A percentile compares a stretch with the other conserved stretches of the same genome.
Conservation (phyloP, 495 filamentous ascomycete genomes). For the Cercophora newfieldiana region DNA sequence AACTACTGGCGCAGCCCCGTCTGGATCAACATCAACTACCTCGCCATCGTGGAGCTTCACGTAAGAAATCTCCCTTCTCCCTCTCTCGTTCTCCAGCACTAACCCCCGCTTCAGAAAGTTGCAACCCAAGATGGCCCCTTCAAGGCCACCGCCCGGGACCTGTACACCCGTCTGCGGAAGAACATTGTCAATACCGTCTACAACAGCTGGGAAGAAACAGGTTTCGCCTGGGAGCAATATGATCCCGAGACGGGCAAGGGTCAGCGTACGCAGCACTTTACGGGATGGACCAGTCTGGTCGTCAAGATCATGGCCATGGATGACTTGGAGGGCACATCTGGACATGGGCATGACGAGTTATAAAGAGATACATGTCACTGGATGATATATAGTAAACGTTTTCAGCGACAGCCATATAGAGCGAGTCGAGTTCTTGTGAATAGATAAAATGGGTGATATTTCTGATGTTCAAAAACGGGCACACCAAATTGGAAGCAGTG, state of each 20-base stretch:
- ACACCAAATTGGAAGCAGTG: not conserved
- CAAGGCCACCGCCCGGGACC: constrained; percentile 62
- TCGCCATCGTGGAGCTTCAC: constrained; percentile 77
- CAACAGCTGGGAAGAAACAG: constrained; percentile 81
- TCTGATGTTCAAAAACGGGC: not conserved
- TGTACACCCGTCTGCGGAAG: constrained; percentile 74
- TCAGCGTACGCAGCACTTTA: constrained; percentile 96
- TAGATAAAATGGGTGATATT: not conserved
- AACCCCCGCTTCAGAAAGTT: constrained; percentile 47
- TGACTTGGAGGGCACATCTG: constrained; percentile 29
- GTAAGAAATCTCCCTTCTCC: constrained; percentile 52
- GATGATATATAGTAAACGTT: not conserved
- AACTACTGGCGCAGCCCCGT: constrained; percentile 97
- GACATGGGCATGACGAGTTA: constrained; percentile 37
- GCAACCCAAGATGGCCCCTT: constrained; percentile 65
- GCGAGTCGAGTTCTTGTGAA: not conserved
- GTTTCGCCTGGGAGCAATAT: constrained; percentile 99
- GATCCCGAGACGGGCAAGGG: constrained; percentile 89
- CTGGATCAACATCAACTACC: constrained; percentile 98
- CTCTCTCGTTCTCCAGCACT: constrained; percentile 3
- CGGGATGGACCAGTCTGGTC: constrained; percentile 95
- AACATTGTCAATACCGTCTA: constrained; percentile 91
- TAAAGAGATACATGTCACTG: constrained; percentile 15
- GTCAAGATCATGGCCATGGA: constrained; percentile 96
- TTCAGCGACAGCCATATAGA: not conserved